A percentile compares a stretch with the other conserved stretches of the same genome.
Evolutionary conservation across 148 eudicot species (phyloP).

Genomic region (Fallopia convolvulus): DNA sequence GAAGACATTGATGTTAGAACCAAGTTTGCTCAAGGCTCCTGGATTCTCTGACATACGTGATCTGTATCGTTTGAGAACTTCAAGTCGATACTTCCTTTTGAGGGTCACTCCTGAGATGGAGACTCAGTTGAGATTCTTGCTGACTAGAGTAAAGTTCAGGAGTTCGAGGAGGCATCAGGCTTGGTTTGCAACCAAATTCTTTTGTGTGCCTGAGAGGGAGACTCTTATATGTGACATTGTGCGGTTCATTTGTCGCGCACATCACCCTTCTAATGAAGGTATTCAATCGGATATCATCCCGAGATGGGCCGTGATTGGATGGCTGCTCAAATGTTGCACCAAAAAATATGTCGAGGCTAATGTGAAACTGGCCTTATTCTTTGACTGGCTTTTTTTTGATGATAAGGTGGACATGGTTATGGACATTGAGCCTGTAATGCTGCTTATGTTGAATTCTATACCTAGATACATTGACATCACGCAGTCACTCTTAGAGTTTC

Average conservation of each 20-base stretch:
- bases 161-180: constrained; percentile 62
- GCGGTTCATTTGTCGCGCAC: constrained; percentile 73
- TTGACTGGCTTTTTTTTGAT: constrained; percentile 93
- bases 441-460: constrained; percentile 68
- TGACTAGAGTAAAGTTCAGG: constrained; percentile 70
- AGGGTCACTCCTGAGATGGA: constrained; percentile 78
- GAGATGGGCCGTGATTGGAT: constrained; percentile 91
- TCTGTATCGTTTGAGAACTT: constrained; percentile 51
- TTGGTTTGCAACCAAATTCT: constrained; percentile 76
- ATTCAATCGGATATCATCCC: constrained; percentile 65
- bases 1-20: constrained; percentile 62
- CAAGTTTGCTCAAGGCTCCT: constrained; percentile 35
- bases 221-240: constrained; percentile 62
- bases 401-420: constrained; percentile 59
- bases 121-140: constrained; percentile 65
- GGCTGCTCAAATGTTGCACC: constrained; percentile 54
- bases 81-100: constrained; percentile 58
- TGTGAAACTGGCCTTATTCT: constrained; percentile 70
- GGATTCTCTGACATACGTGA: constrained; percentile 51
- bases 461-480: constrained; percentile 64
- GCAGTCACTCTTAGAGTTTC: constrained; percentile 65
- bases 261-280: constrained; percentile 75
- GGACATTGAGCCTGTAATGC: constrained; percentile 83
- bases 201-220: constrained; percentile 50
- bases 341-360: constrained; percentile 62